Evolutionary conservation across 1,284 basidiomycete genomes (phyloP).

Genomic region (Apiotrichum akiyoshidainum): DNA sequence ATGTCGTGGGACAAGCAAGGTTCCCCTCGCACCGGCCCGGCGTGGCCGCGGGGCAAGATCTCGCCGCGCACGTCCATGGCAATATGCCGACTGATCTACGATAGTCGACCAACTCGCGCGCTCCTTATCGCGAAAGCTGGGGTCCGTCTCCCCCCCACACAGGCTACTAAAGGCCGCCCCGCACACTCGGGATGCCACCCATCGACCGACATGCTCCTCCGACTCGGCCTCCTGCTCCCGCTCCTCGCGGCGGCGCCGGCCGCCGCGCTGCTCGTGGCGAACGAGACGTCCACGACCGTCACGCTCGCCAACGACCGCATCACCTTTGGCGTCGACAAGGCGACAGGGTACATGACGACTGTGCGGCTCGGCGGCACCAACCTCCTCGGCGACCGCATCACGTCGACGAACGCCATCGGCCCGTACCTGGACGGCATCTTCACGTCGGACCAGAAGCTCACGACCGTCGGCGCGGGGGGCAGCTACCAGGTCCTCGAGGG

Average conservation of each 20-base stretch:
- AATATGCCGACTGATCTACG: too few relatives aligned
- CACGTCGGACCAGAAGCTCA: constrained; percentile 13
- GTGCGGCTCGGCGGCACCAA: constrained; percentile 16
- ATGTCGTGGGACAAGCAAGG: too few relatives aligned
- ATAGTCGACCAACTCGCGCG: too few relatives aligned
- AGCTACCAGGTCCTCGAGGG: constrained; percentile 10
- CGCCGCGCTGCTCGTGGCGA: constrained; percentile 7
- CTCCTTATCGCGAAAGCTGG: too few relatives aligned
- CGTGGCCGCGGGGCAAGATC: too few relatives aligned
- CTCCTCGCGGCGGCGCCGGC: background rate
- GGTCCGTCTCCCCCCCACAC: too few relatives aligned
- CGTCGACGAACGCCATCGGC: constrained; percentile 13
- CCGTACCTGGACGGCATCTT: constrained; percentile 18
- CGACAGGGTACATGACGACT: constrained; percentile 11
- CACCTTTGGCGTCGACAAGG: constrained; percentile 12
- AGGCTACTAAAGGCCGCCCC: too few relatives aligned
- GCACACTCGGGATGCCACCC: background rate
- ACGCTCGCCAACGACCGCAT: constrained; percentile 16
- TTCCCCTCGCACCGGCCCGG: too few relatives aligned
- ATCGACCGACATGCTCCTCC: background rate
- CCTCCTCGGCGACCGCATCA: constrained; percentile 14
- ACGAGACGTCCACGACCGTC: constrained; percentile 10
- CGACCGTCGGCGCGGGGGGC: constrained; percentile 8
- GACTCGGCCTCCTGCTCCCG: background rate
- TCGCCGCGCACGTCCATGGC: too few relatives aligned